These are phyloP conservation scores for Garcia nutans DNA, from an alignment of 345 rosid genomes.

Conservation along the genomic window DNA sequence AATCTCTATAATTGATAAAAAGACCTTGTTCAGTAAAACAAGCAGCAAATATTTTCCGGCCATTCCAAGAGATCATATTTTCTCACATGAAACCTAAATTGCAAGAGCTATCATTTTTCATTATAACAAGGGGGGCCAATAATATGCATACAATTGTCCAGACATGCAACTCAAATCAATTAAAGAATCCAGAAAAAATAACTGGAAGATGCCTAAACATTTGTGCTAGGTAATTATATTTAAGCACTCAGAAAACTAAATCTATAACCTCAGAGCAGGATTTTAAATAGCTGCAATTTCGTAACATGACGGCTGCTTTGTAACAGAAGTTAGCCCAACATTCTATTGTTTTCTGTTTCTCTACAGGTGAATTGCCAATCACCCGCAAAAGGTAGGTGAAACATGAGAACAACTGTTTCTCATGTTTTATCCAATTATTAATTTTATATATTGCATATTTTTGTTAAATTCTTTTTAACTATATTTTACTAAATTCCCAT, in stretches of 20 bases:
- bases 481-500: no score
- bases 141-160: not conserved
- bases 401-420: no score
- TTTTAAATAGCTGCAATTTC: no score
- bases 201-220: not conserved
- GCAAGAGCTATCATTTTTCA: conserved; percentile 4
- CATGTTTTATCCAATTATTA: no score
- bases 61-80: not conserved
- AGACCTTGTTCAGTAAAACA: not conserved
- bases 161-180: not conserved
- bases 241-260: not conserved
- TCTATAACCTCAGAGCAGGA: not conserved
- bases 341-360: no score
- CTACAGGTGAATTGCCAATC: no score
- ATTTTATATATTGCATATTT: no score
- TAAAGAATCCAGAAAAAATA: not conserved
- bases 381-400: no score
- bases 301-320: no score
- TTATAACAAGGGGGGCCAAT: conserved; percentile 1
- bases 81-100: conserved; percentile 4
- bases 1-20: not conserved
- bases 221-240: not conserved
- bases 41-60: conserved; percentile 1
- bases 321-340: no score
- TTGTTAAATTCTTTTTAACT: no score